Base-by-base conservation (phyloP, 2,329 filamentous ascomycete genomes). In the Gyromitra esculenta region DNA sequence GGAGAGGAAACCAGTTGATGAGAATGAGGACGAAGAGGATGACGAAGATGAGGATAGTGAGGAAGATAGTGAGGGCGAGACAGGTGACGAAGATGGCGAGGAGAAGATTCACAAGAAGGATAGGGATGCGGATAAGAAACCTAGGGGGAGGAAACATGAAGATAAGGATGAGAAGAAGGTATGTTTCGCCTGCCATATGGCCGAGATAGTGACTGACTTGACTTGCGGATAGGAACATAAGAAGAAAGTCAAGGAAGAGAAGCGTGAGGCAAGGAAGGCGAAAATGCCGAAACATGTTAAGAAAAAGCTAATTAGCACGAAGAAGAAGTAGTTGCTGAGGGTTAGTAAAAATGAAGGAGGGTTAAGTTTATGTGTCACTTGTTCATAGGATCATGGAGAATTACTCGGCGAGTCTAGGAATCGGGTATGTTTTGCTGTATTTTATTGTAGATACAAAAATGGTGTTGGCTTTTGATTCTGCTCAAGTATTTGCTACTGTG, bases 261-360 rank as follows among this genome's bases (percentile, higher is more conserved):
- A 97, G 86, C 90, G 93, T 45, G 94, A 97, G 84, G 94, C 96
- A 86, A 87, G 96, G 76, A 93, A 95, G 84, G 92, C 92, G 2
- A 99, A 99, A 87, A 97, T 99, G 85, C 95, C 96, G 0, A 99
- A 99, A 85, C 90, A 96, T 82, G 80, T 97, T 43, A 99, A 99
- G 88, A 98, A 97, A 87, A 92, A 91, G 83, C 84, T 97, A 74
- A 89, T 97, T 35, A 88, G 87, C 72, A 86, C 86, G 18, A 56
- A 72, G 35, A 78, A 77, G 35, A 79, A 76, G 56, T 76, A 59
- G 67, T 60, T 54, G 31, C 35, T 45, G n/a, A 52, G 18, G 9
- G 43, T 8, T 15, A 13, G 8, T 8, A n/a, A 4, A 54, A 2
- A 37, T 35, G 54, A 31, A 39, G 5, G 13, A 37, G 31, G 21